A percentile compares a stretch with the other conserved stretches of the same genome.
Evolutionary conservation across 2,329 filamentous ascomycete genomes (phyloP).

Genomic region (Alternaria ethzedia): DNA sequence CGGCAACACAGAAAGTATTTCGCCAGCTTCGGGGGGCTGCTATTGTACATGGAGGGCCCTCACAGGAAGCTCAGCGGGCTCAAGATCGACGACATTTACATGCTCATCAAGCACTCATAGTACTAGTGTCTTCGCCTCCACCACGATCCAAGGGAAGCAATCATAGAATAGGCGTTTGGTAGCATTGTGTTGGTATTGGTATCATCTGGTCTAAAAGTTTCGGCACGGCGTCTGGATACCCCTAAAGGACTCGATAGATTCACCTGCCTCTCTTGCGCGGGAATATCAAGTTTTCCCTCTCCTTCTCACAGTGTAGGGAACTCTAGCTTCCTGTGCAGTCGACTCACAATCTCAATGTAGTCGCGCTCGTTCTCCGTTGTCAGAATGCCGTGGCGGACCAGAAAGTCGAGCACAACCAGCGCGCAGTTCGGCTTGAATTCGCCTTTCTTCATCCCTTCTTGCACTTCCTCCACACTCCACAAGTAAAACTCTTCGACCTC

Average conservation of each 20-base stretch:
- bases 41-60: slow-evolving; percentile 90
- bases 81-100: slow-evolving; percentile 91
- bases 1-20: slow-evolving; percentile 76
- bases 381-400: slow-evolving; percentile 82
- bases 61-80: slow-evolving; percentile 94
- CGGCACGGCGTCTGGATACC: slow-evolving; percentile 42
- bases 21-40: slow-evolving; percentile 88
- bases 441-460: slow-evolving; percentile 70
- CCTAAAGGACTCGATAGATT: slow-evolving; percentile 28
- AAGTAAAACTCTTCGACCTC: slow-evolving; percentile 88
- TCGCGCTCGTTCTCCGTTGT: slow-evolving; percentile 79
- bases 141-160: slow-evolving; percentile 16
- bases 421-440: slow-evolving; percentile 95
- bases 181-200: slow-evolving; percentile 30
- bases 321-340: slow-evolving; percentile 79
- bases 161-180: slow-evolving; percentile 43
- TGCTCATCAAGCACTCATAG: slow-evolving; percentile 85
- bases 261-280: neutral
- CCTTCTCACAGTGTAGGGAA: slow-evolving; percentile 63
- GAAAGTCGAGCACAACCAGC: slow-evolving; percentile 84
- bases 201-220: slow-evolving; percentile 38
- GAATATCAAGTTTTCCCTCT: slow-evolving; percentile 1
- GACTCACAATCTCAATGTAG: slow-evolving; percentile 75
- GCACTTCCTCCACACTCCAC: slow-evolving; percentile 77
- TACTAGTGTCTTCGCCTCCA: neutral